Evolutionary conservation across 2,329 filamentous ascomycete genomes (phyloP), one percentile per base, ranked within the genome.

Genomic region (Pyricularia sp.): DNA sequence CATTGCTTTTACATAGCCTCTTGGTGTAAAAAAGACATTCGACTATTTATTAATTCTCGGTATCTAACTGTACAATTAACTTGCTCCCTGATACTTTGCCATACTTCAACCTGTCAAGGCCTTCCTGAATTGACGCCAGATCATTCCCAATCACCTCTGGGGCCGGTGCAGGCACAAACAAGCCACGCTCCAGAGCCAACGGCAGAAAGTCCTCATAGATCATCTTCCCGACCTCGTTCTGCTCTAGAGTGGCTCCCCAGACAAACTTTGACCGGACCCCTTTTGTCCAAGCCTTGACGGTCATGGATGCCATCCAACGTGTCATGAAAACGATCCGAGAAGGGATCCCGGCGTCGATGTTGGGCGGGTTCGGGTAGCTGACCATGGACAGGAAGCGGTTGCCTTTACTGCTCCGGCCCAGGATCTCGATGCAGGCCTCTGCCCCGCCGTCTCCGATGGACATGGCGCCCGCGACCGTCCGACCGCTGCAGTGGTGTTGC

Each of bases 401-500:
- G 28, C 63, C 63, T 16, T 40, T 19, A 33, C 64, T 44, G 55
- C 64, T 40, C 13, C 49, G 44, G 16, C 35, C 53, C n/a, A 66
- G 63, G 13, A 66, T 59, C 1, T 22, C n/a, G 30, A 63, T 59
- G 44, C 57, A 65, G 31, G 28, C 60, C 57, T 57, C 24, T 59
- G 57, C 61, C 16, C 64, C 26, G 28, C 61, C 62, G 53, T 60
- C 65, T 22, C 68, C 67, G 40, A 68, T 65, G 4, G 68, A 65
- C 24, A 69, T 26, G 6, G 68, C 66, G 7, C 69, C 69, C 12
- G 64, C 65, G 6, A 66, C 60, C 9, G 65, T 64, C 4, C n/a
- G 22, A 12, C 8, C 12, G 30, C 3, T 19, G 31, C 16, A 35
- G 60, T 35, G 35, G 30, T 33, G 24, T 13, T 35, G 60, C 19